Evolutionary conservation across 2,329 filamentous ascomycete genomes (phyloP), one percentile per base, ranked within the genome.

Genomic region (Aspergillus luchuensis): DNA sequence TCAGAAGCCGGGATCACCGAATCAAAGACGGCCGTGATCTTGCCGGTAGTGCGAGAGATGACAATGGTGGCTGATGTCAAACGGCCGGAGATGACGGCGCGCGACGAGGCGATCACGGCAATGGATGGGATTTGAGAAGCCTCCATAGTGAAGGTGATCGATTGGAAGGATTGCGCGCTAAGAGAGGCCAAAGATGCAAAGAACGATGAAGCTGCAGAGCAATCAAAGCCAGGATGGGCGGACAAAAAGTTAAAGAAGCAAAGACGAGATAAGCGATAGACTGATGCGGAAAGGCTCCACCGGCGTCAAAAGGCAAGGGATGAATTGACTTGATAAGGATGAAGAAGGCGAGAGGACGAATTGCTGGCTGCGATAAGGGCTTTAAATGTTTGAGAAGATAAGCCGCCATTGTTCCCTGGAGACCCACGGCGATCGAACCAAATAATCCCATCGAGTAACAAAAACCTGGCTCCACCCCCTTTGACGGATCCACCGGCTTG

Each of bases 51-150:
- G 6, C 87, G 85, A 2, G 91, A 96, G 68, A 97, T 81, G 58
- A 89, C 84, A 61, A 99, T 87, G 11, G 93, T 97, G 60, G 92
- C 94, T 19, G 92, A 88, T 2, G 90, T 92, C 49, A 97, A 79
- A 47, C 86, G 83, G 60, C 90, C 88, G 49, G 89, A 89, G 68
- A 98, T 82, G 54, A 98, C 87, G 59, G 91, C 91, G 69, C 93
- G 87, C 25, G 89, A 90, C 1, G 95, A 98, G 60, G 90, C 90
- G 60, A 98, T 84, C 60, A 97, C 91, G 47, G 87, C 88, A 69
- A 93, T 84, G 17, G 81, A 80, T 57, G 80, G 73, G 54, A 70
- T 69, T 17, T 63, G 64, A 38, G 58, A 43, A 58, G 69, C 38
- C 17, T 66, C 61, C 64, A 66, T 66, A 30, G 49, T 56, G 68